Evolutionary conservation across 148 eudicot genomes (phyloP).

Genomic region (Selenicereus undatus): DNA sequence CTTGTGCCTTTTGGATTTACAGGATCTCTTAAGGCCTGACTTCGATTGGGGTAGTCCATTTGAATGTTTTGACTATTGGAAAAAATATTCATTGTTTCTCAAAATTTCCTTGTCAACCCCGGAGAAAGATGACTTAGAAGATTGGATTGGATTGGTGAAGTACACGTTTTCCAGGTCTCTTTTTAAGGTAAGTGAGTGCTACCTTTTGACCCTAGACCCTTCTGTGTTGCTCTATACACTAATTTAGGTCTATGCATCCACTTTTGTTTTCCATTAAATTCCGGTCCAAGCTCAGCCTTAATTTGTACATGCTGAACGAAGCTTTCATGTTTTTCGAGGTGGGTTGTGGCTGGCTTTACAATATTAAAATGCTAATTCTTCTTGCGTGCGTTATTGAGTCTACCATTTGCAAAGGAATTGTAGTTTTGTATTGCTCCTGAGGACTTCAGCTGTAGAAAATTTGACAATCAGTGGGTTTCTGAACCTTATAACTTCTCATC

Average conservation of each 20-base stretch:
- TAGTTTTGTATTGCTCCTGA: neutral
- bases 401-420: neutral
- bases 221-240: too few relatives aligned
- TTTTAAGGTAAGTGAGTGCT: slow-evolving; percentile 35
- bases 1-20: slow-evolving; percentile 15
- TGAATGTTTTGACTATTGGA: slow-evolving; percentile 43
- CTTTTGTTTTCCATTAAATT: neutral
- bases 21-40: slow-evolving; percentile 36
- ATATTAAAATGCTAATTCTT: neutral
- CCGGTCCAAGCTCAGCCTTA: neutral
- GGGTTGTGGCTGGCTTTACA: neutral
- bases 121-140: slow-evolving; percentile 34
- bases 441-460: neutral
- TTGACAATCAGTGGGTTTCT: too few relatives aligned
- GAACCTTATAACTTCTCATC: neutral
- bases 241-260: neutral
- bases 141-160: slow-evolving; percentile 57
- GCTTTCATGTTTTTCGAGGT: neutral
- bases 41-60: slow-evolving; percentile 42
- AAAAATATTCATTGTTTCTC: slow-evolving; percentile 36
- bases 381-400: neutral
- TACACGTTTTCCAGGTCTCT: slow-evolving; percentile 50
- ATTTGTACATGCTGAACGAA: neutral
- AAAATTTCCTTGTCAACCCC: slow-evolving; percentile 39
- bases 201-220: too few relatives aligned